Evolutionary conservation across 2,329 filamentous ascomycete genomes (phyloP).

Genomic region (Diaporthe citrichinensis): DNA sequence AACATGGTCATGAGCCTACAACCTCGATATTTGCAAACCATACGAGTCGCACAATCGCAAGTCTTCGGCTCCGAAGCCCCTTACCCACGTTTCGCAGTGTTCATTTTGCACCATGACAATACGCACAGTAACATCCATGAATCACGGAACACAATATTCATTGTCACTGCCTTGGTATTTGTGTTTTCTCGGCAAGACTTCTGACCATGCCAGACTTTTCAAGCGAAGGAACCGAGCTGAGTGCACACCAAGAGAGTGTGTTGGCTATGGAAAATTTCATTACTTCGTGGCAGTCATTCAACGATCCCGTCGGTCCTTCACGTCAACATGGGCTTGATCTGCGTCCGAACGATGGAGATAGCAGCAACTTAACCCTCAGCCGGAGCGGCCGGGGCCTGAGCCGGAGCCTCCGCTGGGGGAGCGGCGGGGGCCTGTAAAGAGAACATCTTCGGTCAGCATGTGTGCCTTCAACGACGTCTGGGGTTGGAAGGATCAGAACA

Average conservation of each 20-base stretch:
- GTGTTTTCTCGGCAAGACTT: neutral
- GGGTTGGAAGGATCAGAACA: neutral
- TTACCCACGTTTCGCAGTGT: neutral
- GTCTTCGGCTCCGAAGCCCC: neutral
- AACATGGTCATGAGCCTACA: neutral
- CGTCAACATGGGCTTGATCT: neutral
- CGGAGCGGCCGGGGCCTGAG: conserved; percentile 4
- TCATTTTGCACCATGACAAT: neutral
- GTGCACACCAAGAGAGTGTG: too few species aligned
- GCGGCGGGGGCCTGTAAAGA: neutral
- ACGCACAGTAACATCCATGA: neutral
- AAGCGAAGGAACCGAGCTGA: neutral
- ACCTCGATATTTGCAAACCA: neutral
- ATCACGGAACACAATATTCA: neutral
- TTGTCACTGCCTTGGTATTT: neutral
- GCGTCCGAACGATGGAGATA: neutral
- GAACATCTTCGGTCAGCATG: neutral
- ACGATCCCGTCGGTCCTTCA: neutral
- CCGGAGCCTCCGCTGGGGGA: neutral
- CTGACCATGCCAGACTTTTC: neutral
- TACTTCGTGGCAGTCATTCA: neutral
- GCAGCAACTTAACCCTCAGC: conserved; percentile 17
- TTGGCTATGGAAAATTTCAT: neutral
- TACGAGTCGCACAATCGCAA: neutral
- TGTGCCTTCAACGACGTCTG: neutral